These are phyloP conservation scores for Solanum acaule DNA, from an alignment of 257 asterid genomes.

Conservation along the genomic window DNA sequence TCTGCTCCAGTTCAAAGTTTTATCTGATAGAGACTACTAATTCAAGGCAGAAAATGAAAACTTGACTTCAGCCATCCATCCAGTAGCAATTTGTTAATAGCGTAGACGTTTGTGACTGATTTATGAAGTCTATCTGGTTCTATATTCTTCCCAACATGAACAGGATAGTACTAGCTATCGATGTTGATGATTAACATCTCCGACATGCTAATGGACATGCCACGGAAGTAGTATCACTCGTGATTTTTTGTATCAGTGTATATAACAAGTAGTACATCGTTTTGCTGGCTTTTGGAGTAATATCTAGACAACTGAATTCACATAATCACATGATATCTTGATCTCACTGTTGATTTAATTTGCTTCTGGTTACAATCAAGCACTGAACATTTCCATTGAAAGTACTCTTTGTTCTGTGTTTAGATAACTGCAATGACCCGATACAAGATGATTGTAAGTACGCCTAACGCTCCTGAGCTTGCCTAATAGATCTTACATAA, in stretches of 20 bases:
- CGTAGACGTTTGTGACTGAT: neutral
- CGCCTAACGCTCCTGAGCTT: too few relatives aligned
- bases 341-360: neutral
- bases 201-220: neutral
- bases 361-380: neutral
- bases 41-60: neutral
- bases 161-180: neutral
- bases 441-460: neutral
- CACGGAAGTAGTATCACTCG: neutral
- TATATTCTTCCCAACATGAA: neutral
- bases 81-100: neutral
- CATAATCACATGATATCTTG: neutral
- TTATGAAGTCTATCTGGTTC: neutral
- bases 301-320: neutral
- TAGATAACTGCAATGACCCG: neutral
- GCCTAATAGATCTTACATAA: too few relatives aligned
- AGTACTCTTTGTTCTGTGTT: neutral
- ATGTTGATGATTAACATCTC: neutral
- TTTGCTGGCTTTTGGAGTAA: neutral
- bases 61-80: neutral
- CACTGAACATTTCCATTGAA: neutral
- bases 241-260: neutral
- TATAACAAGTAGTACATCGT: neutral
- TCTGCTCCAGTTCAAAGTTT: conserved; percentile 67
- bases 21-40: neutral